These are phyloP conservation scores for Mycena sp. DNA, from an alignment of 1,284 basidiomycete species.

Conservation along the genomic window DNA sequence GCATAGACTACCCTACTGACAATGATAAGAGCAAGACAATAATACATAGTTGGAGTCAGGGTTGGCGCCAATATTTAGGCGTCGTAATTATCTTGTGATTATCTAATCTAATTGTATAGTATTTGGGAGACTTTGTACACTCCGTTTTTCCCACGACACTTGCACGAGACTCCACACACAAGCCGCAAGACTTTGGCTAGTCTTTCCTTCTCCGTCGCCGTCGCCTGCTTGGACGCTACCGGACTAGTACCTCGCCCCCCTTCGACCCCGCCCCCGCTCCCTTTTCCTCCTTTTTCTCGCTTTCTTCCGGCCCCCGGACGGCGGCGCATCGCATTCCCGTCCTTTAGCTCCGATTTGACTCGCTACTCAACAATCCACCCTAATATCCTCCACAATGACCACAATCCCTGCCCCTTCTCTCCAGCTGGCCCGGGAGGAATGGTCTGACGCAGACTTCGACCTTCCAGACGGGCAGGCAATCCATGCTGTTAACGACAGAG, in stretches of 20 bases:
- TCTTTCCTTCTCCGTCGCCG: no score
- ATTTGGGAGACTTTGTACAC: no score
- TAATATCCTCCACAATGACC: constrained; percentile 53
- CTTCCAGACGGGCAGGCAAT: constrained; percentile 77
- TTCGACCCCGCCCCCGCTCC: constrained; percentile 12
- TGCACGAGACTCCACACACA: neutral
- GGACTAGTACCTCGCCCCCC: constrained; percentile 8
- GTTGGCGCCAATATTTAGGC: no score
- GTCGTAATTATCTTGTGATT: no score
- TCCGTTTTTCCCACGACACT: neutral
- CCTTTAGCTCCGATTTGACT: constrained; percentile 9
- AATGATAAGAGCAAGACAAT: neutral
- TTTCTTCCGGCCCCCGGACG: constrained; percentile 9
- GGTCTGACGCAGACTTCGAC: constrained; percentile 86
- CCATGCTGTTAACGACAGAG: constrained; percentile 69
- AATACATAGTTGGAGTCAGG: no score
- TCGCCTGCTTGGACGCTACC: constrained; percentile 7
- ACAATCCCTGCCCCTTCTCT: constrained; percentile 67
- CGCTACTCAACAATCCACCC: constrained; percentile 26
- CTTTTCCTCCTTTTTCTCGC: constrained; percentile 27
- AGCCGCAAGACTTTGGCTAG: neutral
- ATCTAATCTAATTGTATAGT: no score
- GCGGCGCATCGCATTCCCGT: constrained; percentile 28
- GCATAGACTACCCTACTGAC: constrained; percentile 71
- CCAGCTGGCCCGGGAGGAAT: constrained; percentile 71